Conservation (phyloP, 495 filamentous ascomycete genomes). For the Aspergillus carlsbadensis region DNA sequence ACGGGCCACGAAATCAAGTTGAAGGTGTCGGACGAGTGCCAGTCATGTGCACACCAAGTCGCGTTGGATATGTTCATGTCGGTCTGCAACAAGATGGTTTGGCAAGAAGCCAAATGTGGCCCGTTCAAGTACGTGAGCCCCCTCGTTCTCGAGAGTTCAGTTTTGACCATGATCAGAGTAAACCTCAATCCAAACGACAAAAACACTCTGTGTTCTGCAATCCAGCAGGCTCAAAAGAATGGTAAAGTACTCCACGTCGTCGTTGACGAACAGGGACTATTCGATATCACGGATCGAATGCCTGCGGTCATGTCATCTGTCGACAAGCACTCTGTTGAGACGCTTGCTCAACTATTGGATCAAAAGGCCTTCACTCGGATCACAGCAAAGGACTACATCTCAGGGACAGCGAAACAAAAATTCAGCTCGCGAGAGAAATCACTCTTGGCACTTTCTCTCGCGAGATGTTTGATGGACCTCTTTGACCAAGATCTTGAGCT, state of each 20-base stretch:
- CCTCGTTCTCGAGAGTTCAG: background rate
- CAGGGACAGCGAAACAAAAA: background rate
- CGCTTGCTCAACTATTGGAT: background rate
- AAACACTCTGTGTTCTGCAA: background rate
- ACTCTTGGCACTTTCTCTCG: background rate
- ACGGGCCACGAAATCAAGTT: slow-evolving; percentile 1
- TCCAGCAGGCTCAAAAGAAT: background rate
- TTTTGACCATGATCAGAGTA: background rate
- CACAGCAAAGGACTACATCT: background rate
- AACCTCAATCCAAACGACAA: background rate
- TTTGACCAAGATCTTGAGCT: background rate
- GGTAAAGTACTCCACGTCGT: background rate
- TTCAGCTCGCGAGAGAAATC: background rate
- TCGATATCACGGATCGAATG: slow-evolving; percentile 1
- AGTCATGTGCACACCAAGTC: background rate
- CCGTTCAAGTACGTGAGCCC: background rate
- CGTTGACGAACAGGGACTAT: background rate
- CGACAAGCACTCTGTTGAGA: background rate
- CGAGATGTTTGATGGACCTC: background rate
- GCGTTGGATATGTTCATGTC: slow-evolving; percentile 5
- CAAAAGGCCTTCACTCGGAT: background rate
- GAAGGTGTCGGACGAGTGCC: background rate
- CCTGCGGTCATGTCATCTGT: background rate
- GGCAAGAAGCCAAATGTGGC: slow-evolving; percentile 4
- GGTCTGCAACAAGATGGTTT: background rate